Conservation (phyloP, 2,329 filamentous ascomycete genomes). For the Colletotrichum plurivorum region DNA sequence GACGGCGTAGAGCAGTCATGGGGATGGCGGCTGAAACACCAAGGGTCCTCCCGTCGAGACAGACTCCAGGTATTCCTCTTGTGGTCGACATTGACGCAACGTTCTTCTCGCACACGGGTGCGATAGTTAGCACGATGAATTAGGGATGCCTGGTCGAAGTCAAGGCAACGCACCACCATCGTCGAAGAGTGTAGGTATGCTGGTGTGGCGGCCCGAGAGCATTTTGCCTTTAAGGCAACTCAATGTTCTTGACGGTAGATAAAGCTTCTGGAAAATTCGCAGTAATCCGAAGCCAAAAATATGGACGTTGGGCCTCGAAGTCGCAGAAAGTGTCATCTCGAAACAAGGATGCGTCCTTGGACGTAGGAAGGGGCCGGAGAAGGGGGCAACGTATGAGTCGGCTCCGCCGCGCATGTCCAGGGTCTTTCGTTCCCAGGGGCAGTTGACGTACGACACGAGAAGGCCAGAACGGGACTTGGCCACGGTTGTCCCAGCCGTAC, state of each 20-base stretch:
- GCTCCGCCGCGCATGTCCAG: conserved; percentile 11
- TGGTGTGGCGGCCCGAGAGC: background rate
- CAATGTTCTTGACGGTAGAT: background rate
- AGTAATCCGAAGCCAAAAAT: conserved; percentile 1
- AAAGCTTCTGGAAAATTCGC: conserved; percentile 21
- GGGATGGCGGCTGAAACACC: background rate
- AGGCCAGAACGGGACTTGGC: background rate
- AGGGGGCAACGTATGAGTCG: conserved; percentile 20
- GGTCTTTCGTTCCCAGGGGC: background rate
- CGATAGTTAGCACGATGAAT: too few species aligned
- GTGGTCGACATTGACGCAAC: background rate
- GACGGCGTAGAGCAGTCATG: background rate
- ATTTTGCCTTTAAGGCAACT: background rate
- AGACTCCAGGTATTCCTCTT: background rate
- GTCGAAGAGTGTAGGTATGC: too few species aligned
- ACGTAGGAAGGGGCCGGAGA: conserved; percentile 33
- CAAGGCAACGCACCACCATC: too few species aligned
- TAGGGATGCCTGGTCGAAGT: too few species aligned
- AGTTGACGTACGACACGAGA: background rate
- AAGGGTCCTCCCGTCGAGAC: background rate
- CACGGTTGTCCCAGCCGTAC: background rate
- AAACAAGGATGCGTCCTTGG: conserved; percentile 33
- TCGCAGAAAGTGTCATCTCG: conserved; percentile 16
- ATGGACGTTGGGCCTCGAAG: conserved; percentile 1
- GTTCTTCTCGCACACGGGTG: background rate